These are phyloP conservation scores for Talaromyces sp. DNA, from an alignment of 2,329 filamentous ascomycete species.

Conservation along the genomic window DNA sequence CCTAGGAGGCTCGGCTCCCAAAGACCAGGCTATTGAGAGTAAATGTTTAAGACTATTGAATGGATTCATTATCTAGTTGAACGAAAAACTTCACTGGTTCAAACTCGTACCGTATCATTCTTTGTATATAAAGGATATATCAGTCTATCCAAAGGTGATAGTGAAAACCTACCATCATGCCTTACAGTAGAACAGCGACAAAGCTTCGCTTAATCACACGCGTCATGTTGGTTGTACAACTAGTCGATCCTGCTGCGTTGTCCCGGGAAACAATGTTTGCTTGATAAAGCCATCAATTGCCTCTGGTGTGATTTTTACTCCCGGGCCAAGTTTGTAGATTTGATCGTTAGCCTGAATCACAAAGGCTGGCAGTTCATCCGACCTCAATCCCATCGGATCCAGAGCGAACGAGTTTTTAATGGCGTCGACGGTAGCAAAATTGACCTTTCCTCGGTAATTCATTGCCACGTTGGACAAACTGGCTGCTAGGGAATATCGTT, in stretches of 20 bases:
- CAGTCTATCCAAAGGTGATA: neutral
- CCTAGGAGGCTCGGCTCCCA: neutral
- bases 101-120: neutral
- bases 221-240: neutral
- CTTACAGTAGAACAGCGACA: neutral
- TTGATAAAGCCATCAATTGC: constrained; percentile 7
- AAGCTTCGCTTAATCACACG: neutral
- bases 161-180: neutral
- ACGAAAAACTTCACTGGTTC: too few relatives aligned
- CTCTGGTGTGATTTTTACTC: neutral
- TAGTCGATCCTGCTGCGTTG: neutral
- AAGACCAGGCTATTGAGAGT: neutral
- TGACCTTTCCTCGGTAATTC: constrained; percentile 8
- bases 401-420: constrained; percentile 8
- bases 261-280: neutral
- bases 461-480: neutral
- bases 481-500: constrained; percentile 2
- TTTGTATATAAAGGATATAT: neutral
- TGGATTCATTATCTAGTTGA: neutral
- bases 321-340: constrained; percentile 5
- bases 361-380: neutral
- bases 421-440: constrained; percentile 16
- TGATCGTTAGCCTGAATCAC: constrained; percentile 8
- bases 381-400: constrained; percentile 6
- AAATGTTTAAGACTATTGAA: neutral